A percentile compares a stretch with the other conserved stretches of the same genome.
phyloP scores from a whole-genome alignment of 2,329 filamentous ascomycete genomes.

The Aurifilum marmelostoma region DNA sequence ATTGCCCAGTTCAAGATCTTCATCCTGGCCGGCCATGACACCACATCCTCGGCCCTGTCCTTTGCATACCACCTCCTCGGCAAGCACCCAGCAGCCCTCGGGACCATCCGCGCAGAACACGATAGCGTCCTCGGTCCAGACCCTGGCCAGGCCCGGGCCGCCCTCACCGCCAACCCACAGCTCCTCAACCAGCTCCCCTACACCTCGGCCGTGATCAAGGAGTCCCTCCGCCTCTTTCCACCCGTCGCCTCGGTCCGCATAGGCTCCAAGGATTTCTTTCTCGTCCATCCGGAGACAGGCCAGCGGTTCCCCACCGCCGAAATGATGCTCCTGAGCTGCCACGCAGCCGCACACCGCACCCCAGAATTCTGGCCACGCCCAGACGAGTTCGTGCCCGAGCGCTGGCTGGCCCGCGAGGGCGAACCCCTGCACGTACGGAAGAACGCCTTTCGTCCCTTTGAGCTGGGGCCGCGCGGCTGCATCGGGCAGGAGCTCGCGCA shows the following conservation, averaged over 20 bases:
- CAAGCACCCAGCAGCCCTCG: slow-evolving; percentile 33
- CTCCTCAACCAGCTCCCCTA: slow-evolving; percentile 55
- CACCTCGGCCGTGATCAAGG: slow-evolving; percentile 56
- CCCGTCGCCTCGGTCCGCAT: slow-evolving; percentile 47
- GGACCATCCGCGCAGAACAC: slow-evolving; percentile 37
- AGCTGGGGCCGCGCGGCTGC: slow-evolving; percentile 42
- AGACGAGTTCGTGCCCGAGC: slow-evolving; percentile 45
- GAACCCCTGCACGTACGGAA: slow-evolving; percentile 34
- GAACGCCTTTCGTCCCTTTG: slow-evolving; percentile 42
- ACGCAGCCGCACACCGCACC: slow-evolving; percentile 37
- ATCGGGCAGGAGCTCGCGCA: slow-evolving; percentile 52
- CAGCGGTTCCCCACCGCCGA: slow-evolving; percentile 42
- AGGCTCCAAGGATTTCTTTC: slow-evolving; percentile 37
- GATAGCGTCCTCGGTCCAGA: slow-evolving; percentile 34
- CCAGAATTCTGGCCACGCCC: slow-evolving; percentile 43
- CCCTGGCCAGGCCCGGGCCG: slow-evolving; percentile 38
- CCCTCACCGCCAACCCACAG: slow-evolving; percentile 44
- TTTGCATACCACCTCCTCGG: slow-evolving; percentile 30
- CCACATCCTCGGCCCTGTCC: slow-evolving; percentile 22
- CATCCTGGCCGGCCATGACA: slow-evolving; percentile 32
- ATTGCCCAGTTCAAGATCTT: slow-evolving; percentile 36
- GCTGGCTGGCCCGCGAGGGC: slow-evolving; percentile 41
- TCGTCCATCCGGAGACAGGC: slow-evolving; percentile 42
- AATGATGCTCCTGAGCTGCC: slow-evolving; percentile 32
- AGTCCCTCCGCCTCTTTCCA: slow-evolving; percentile 57